phyloP scores from a whole-genome alignment of 257 asterid species.

The Fraxinus americana region DNA sequence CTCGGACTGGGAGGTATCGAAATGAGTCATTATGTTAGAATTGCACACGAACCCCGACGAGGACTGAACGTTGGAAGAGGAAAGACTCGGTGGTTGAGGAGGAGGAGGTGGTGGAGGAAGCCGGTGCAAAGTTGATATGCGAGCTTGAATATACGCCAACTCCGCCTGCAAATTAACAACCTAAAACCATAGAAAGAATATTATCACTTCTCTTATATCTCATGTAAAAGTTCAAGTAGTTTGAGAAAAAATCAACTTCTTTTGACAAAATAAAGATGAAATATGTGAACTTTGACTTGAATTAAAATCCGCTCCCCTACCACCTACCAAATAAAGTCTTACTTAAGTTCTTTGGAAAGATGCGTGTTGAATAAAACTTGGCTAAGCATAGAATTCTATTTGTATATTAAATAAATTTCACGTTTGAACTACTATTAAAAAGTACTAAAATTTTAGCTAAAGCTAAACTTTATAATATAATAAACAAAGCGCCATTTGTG shows the following conservation, averaged over 20 bases:
- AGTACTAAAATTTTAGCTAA: not conserved
- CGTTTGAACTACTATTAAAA: not conserved
- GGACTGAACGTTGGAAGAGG: slow-evolving; percentile 21
- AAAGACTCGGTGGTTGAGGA: slow-evolving; percentile 14
- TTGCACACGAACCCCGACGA: slow-evolving; percentile 26
- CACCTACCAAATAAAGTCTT: no score
- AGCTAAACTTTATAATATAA: no score
- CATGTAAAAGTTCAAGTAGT: no score
- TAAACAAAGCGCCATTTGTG: not conserved
- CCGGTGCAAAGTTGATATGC: slow-evolving; percentile 59
- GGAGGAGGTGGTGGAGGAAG: slow-evolving; percentile 17
- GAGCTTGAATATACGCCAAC: slow-evolving; percentile 78
- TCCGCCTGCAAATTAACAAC: slow-evolving; percentile 85
- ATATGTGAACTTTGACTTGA: no score
- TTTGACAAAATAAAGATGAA: no score
- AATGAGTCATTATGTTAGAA: slow-evolving; percentile 9
- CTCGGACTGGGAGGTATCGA: slow-evolving; percentile 25
- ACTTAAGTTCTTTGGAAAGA: no score
- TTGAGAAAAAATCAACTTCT: not conserved
- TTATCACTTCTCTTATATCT: not conserved
- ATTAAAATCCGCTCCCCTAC: no score
- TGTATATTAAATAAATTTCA: no score
- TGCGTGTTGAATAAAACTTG: no score
- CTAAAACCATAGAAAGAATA: slow-evolving; percentile 28
- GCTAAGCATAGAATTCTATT: not conserved